Evolutionary conservation across 768 basidiomycete genomes (phyloP).

Genomic region (Xerocomus brunneocitrinus): DNA sequence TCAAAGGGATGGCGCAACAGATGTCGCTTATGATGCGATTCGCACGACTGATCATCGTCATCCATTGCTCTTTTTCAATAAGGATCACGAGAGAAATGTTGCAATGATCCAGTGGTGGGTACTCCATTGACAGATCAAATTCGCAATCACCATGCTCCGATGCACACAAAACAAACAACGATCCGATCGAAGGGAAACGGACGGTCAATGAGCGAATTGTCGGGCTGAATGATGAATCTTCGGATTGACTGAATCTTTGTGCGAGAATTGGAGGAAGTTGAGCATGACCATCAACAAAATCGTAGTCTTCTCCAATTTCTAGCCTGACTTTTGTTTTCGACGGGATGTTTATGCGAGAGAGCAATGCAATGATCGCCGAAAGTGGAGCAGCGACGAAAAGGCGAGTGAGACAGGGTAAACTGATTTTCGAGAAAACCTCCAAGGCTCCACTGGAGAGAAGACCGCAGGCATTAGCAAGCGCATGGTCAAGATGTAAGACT

Average conservation of each 20-base stretch:
- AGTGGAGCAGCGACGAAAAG: constrained; percentile 4
- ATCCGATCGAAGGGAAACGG: neutral
- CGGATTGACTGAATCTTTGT: neutral
- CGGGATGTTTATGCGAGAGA: constrained; percentile 7
- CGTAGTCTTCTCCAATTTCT: neutral
- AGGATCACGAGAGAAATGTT: constrained; percentile 1
- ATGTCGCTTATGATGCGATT: neutral
- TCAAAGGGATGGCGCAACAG: neutral
- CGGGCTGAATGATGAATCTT: neutral
- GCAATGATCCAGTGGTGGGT: neutral
- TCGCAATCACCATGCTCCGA: neutral
- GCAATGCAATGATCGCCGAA: constrained; percentile 3
- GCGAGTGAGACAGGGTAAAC: constrained; percentile 1
- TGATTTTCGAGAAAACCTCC: neutral
- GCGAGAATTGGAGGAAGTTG: neutral
- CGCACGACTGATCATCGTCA: neutral
- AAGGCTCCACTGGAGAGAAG: neutral
- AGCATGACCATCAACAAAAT: neutral
- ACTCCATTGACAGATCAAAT: neutral
- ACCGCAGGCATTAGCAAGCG: constrained; percentile 15
- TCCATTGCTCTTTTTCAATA: no score
- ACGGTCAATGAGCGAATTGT: neutral
- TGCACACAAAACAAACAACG: neutral
- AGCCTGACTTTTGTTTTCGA: neutral
- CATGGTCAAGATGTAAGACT: constrained; percentile 30